Evolutionary conservation across 2,329 filamentous ascomycete species (phyloP), one percentile per base, ranked within the genome.

Genomic region (Cercospora janseana): DNA sequence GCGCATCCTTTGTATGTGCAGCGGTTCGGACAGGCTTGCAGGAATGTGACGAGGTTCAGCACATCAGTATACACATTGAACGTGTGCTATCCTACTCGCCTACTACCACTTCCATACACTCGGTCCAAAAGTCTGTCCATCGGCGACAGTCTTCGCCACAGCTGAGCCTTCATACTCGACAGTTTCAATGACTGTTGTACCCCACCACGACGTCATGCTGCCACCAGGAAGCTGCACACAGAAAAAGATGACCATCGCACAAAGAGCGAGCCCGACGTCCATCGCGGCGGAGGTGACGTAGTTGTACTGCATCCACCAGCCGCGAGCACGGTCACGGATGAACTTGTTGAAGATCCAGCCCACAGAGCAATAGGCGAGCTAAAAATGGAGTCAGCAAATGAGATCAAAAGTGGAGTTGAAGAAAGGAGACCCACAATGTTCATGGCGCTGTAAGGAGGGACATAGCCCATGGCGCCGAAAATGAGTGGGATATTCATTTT

Each of bases 181-280:
- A 12, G 58, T 62, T 12, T 49, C 40, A 1, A 55, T 28, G 2
- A 57, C 57, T 10, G 29, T 50, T 3, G 35, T 41, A 8, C 57
- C 57, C 57, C 57, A 59, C 89, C 89, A 95, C 86, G 87, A 93
- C 63, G 93, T 88, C 35, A 78, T 76, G 27, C 80, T 77, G 74
- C 84, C 85, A 74, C 78, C 88, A 0, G 89, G 86, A 65, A 90
- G 92, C 15, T 93, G 78, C 55, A 94, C 85, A 1, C 82, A 87
- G 63, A 95, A 94, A 67, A 95, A 95, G 18, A 94, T 83, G 5
- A 92, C 79, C n/a, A 94, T 83, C 31, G 93, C 83, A 24, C 87
- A 87, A 60, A 92, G 86, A 0, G 89, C 89, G 13, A 95, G 73
- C 1, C 88, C 88, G 1, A 86, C 89, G 65, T 94, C 89, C 51